These are phyloP conservation scores for Thymus quinquecostatus DNA, from an alignment of 257 asterid genomes.

Conservation along the genomic window DNA sequence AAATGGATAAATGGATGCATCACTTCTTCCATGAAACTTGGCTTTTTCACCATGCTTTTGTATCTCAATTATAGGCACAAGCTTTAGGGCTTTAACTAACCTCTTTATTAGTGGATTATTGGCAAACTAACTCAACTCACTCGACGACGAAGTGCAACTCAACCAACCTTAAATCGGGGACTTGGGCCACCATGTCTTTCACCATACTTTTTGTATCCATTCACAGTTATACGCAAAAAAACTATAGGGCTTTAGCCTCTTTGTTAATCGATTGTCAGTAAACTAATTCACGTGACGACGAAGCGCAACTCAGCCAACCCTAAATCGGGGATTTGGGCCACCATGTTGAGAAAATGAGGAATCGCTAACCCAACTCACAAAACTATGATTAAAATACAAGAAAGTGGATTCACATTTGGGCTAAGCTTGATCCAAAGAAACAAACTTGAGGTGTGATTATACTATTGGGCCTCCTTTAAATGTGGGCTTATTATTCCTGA, in stretches of 20 bases:
- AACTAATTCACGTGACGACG: background rate
- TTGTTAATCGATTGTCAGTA: constrained; percentile 14
- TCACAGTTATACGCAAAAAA: too few relatives aligned
- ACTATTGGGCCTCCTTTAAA: background rate
- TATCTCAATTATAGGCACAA: constrained; percentile 28
- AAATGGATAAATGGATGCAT: background rate
- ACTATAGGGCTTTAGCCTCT: background rate
- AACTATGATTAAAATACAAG: background rate
- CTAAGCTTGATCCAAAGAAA: too few relatives aligned
- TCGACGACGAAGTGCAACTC: too few relatives aligned
- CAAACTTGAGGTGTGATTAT: too few relatives aligned
- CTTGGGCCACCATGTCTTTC: too few relatives aligned
- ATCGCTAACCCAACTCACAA: background rate
- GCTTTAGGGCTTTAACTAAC: constrained; percentile 22
- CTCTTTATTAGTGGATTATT: too few relatives aligned
- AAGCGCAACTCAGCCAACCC: too few relatives aligned
- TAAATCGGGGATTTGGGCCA: too few relatives aligned
- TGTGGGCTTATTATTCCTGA: background rate
- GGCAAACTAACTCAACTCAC: background rate
- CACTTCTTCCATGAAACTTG: constrained; percentile 21
- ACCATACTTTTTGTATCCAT: too few relatives aligned
- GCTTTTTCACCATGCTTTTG: background rate
- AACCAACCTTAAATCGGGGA: too few relatives aligned
- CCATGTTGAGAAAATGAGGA: too few relatives aligned
- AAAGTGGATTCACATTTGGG: background rate